A percentile compares a stretch with the other conserved stretches of the same genome.
These are phyloP conservation scores for Casaregolazyma suthepensis DNA, from an alignment of 1,139 yeast genomes.

Conservation along the genomic window DNA sequence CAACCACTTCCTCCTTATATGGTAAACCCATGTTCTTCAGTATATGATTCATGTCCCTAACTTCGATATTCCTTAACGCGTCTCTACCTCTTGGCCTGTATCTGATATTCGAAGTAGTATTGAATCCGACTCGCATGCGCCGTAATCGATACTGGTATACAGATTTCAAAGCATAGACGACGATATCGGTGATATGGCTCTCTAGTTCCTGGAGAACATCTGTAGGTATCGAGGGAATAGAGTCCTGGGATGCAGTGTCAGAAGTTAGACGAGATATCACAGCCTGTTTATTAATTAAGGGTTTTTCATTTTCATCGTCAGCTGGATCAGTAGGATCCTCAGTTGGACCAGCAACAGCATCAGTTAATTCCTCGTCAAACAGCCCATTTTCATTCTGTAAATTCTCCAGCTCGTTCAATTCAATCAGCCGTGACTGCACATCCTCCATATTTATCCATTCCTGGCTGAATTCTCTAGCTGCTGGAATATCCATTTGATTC, in stretches of 20 bases:
- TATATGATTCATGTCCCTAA: not conserved
- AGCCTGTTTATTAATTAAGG: not conserved
- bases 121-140: not conserved
- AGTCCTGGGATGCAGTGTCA: not conserved
- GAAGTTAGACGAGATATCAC: not conserved
- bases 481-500: constrained; percentile 42
- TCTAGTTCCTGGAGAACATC: not conserved
- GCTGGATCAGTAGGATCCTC: not conserved
- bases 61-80: not conserved
- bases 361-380: not conserved
- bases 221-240: not conserved
- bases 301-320: not conserved
- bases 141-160: not conserved
- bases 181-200: not conserved
- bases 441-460: constrained; percentile 46
- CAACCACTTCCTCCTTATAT: not conserved
- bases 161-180: not conserved
- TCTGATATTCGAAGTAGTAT: not conserved
- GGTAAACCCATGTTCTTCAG: not conserved
- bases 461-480: constrained; percentile 49
- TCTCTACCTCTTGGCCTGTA: not conserved
- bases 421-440: constrained; percentile 31
- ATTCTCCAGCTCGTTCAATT: constrained; percentile 2
- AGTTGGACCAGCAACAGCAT: not conserved
- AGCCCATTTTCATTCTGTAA: not conserved